A percentile compares a stretch with the other conserved stretches of the same genome.
Conservation (phyloP, 352 stramenopile genomes). For the Phytophthora sansomeana region DNA sequence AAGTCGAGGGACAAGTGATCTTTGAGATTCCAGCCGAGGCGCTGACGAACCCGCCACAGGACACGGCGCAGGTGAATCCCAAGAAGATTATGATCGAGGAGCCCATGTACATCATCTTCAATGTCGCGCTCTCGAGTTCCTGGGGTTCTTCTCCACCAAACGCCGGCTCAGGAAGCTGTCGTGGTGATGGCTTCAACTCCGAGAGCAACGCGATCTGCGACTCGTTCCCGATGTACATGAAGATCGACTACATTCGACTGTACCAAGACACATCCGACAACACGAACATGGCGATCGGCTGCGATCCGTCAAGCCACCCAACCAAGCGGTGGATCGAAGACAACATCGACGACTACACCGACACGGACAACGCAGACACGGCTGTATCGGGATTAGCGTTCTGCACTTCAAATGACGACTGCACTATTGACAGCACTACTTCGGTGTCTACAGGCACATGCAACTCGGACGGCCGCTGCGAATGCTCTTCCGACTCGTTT, state of each 20-base stretch:
- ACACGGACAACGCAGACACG: slow-evolving; percentile 51
- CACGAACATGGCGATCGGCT: slow-evolving; percentile 54
- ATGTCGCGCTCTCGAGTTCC: slow-evolving; percentile 87
- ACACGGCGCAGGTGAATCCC: slow-evolving; percentile 58
- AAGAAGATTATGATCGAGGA: slow-evolving; percentile 91
- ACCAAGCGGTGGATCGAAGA: slow-evolving; percentile 71
- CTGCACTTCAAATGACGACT: slow-evolving; percentile 59
- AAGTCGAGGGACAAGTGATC: slow-evolving; percentile 84
- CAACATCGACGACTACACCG: slow-evolving; percentile 63
- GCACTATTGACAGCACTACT: slow-evolving; percentile 40
- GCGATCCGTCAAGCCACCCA: slow-evolving; percentile 57
- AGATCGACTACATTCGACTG: slow-evolving; percentile 78
- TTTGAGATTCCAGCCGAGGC: slow-evolving; percentile 82
- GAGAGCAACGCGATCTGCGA: too few relatives aligned
- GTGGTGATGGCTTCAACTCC: too few relatives aligned
- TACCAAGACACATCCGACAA: slow-evolving; percentile 44
- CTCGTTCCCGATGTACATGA: too few relatives aligned
- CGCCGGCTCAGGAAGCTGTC: too few relatives aligned
- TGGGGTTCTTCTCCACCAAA: too few relatives aligned
- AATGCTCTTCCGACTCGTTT: slow-evolving; percentile 42
- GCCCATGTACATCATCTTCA: slow-evolving; percentile 93
- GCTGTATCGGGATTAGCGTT: slow-evolving; percentile 54
- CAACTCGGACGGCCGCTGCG: slow-evolving; percentile 39
- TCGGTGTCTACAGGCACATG: slow-evolving; percentile 46
- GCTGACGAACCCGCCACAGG: slow-evolving; percentile 58